These are phyloP conservation scores for Geopyxis carbonaria DNA, from an alignment of 495 filamentous ascomycete genomes.

Conservation along the genomic window DNA sequence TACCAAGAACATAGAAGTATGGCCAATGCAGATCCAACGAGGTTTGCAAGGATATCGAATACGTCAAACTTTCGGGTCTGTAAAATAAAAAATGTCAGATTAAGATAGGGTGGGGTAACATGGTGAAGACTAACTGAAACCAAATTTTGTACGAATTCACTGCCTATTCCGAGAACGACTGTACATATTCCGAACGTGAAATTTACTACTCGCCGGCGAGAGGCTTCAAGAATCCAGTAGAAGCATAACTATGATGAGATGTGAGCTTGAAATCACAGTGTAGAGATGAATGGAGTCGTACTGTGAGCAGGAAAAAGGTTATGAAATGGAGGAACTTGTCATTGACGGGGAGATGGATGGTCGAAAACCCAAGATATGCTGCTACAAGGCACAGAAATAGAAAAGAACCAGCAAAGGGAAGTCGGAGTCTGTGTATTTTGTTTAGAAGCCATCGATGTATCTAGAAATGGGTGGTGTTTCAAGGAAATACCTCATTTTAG, in stretches of 20 bases:
- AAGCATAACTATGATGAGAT: constrained; percentile 40
- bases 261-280: background rate
- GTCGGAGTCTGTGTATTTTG: constrained; percentile 48
- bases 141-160: constrained; percentile 66
- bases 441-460: no score
- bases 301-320: constrained; percentile 76
- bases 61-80: constrained; percentile 54
- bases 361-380: constrained; percentile 58
- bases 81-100: no score
- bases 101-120: background rate
- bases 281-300: constrained; percentile 13
- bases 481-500: no score
- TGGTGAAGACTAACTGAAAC: constrained; percentile 26
- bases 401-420: constrained; percentile 65
- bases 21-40: constrained; percentile 56
- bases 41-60: constrained; percentile 72
- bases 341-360: constrained; percentile 46
- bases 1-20: constrained; percentile 72
- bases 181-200: constrained; percentile 53
- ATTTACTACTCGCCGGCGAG: constrained; percentile 65
- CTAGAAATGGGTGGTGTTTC: no score
- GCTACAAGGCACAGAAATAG: constrained; percentile 55
- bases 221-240: constrained; percentile 94
- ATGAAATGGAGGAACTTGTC: constrained; percentile 83
- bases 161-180: constrained; percentile 44